These are phyloP conservation scores for Xylariaceae sp. DNA, from an alignment of 2,329 filamentous ascomycete genomes.

Conservation along the genomic window DNA sequence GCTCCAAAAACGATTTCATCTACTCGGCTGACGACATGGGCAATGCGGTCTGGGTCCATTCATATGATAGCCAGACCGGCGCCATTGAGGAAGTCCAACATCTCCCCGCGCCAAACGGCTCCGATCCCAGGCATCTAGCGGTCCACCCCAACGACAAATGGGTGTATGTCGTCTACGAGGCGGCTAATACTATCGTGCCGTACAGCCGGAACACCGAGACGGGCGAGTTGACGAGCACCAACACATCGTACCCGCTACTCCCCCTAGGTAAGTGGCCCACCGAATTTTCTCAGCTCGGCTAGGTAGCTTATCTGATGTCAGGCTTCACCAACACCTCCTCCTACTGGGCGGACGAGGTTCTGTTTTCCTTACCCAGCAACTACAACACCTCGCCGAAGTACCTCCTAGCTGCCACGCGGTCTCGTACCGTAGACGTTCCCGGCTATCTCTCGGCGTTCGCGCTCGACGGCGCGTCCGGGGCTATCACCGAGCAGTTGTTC, in stretches of 20 bases:
- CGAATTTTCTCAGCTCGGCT: not conserved
- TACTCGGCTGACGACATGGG: slow-evolving; percentile 38
- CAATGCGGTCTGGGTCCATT: slow-evolving; percentile 37
- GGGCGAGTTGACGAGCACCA: slow-evolving; percentile 22
- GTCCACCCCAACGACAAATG: slow-evolving; percentile 34
- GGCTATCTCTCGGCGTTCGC: slow-evolving; percentile 38
- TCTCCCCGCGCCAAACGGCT: slow-evolving; percentile 23
- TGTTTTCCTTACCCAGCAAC: slow-evolving; percentile 22
- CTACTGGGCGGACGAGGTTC: slow-evolving; percentile 33
- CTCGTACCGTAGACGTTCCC: slow-evolving; percentile 15
- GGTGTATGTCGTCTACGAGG: slow-evolving; percentile 36
- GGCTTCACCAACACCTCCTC: slow-evolving; percentile 26
- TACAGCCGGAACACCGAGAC: slow-evolving; percentile 30
- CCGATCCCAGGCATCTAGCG: slow-evolving; percentile 33
- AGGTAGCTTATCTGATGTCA: not conserved
- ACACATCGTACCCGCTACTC: not conserved
- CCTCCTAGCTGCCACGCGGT: slow-evolving; percentile 29
- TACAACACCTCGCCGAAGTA: slow-evolving; percentile 22
- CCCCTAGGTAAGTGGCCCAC: slow-evolving; percentile 6
- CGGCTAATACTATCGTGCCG: slow-evolving; percentile 27
- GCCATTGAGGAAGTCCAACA: slow-evolving; percentile 25
- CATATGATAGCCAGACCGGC: slow-evolving; percentile 25
- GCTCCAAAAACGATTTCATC: slow-evolving; percentile 29
- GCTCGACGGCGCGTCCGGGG: slow-evolving; percentile 28
- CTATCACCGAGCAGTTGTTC: slow-evolving; percentile 34